Conservation (phyloP, 2,329 filamentous ascomycete genomes). For the Davidsoniella eucalypti region DNA sequence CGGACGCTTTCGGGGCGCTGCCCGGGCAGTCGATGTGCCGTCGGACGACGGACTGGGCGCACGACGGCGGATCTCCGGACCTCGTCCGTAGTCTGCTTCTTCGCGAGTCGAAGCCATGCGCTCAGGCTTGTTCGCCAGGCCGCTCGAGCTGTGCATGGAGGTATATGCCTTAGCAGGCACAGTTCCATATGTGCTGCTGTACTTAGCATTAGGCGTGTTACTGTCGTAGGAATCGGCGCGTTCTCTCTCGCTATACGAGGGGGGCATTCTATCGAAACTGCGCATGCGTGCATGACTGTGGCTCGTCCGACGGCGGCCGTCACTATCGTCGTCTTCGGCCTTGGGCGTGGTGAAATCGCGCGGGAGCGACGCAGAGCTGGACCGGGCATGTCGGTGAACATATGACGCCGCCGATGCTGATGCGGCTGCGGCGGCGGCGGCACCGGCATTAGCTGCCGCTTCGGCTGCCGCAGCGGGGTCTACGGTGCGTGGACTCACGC, state of each 20-base stretch:
- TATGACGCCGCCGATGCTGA: not conserved
- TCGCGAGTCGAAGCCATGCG: slow-evolving; percentile 2
- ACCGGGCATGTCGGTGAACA: slow-evolving; percentile 1
- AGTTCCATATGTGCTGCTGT: not conserved
- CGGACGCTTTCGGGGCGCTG: not conserved
- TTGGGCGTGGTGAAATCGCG: not conserved
- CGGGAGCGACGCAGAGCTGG: slow-evolving; percentile 7
- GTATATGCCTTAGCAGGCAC: not conserved
- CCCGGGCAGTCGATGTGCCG: not conserved
- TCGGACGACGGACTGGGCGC: not conserved
- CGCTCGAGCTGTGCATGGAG: not conserved
- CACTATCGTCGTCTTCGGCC: not conserved
- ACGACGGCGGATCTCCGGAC: not conserved
- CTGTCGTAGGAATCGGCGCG: not conserved
- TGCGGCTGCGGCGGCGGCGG: not conserved
- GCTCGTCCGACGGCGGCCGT: not conserved
- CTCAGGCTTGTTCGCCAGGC: not conserved
- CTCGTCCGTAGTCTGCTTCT: not conserved
- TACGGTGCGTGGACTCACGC: not conserved
- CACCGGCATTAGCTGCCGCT: not conserved
- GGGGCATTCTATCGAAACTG: slow-evolving; percentile 2
- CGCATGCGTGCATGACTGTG: slow-evolving; percentile 4
- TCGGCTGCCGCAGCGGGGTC: not conserved
- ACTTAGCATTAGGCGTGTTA: not conserved
- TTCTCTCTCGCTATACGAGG: not conserved